phyloP scores from a whole-genome alignment of 148 eudicot species.

The Rhododendron henanense region DNA sequence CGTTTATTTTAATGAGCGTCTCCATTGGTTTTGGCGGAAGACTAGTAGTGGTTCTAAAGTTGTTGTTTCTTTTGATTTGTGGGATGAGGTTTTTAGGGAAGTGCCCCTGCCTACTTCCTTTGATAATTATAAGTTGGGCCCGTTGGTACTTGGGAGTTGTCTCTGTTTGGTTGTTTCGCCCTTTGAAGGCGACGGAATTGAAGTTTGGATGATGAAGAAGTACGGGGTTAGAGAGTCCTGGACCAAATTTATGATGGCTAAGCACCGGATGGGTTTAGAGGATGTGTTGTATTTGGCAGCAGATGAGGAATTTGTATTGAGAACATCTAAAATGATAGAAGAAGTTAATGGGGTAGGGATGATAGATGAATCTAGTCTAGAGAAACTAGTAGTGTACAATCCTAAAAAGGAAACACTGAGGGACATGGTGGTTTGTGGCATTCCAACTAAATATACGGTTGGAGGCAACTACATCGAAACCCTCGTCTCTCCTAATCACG shows the following conservation, averaged over 20 bases:
- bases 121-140: too few species aligned
- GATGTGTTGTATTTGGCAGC: neutral
- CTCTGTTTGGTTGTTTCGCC: neutral
- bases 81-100: neutral
- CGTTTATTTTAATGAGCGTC: neutral
- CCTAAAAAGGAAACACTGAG: neutral
- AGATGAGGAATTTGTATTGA: neutral
- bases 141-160: neutral
- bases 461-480: neutral
- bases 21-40: neutral
- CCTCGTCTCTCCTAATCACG: neutral
- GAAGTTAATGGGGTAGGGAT: neutral
- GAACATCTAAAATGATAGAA: neutral
- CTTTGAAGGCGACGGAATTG: neutral
- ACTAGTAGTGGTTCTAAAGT: neutral
- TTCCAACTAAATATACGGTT: neutral
- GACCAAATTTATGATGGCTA: neutral
- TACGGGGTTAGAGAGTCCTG: neutral
- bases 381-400: neutral
- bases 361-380: too few species aligned
- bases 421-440: neutral
- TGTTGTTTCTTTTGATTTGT: neutral
- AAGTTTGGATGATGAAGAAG: neutral
- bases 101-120: neutral
- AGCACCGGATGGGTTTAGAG: neutral